Evolutionary conservation across 176 grass and related monocot species (phyloP).

Genomic region (Sorghum bicolor): DNA sequence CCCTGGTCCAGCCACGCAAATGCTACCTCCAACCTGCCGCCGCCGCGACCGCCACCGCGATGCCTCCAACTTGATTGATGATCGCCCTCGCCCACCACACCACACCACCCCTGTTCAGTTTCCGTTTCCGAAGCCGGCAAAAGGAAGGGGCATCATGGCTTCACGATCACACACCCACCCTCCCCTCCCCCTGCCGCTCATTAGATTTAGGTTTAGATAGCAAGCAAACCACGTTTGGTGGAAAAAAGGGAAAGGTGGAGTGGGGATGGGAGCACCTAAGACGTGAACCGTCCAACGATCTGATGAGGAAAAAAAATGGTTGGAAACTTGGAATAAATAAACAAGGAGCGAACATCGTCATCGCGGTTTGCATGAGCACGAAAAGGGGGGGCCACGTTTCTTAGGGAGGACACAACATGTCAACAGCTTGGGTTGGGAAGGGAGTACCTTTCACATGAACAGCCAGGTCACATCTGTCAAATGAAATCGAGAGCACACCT

Average conservation of each 20-base stretch:
- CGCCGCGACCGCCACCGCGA: not conserved
- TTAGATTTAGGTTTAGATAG: not conserved
- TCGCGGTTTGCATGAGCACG: slow-evolving; percentile 21
- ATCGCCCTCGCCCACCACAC: no score
- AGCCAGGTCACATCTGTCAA: not conserved
- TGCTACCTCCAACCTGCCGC: slow-evolving; percentile 22
- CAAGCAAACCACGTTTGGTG: slow-evolving; percentile 4
- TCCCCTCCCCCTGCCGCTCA: not conserved
- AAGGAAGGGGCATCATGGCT: not conserved
- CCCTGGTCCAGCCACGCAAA: slow-evolving; percentile 6
- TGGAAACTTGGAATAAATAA: not conserved
- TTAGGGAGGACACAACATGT: not conserved
- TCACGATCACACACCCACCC: not conserved
- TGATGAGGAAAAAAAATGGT: not conserved
- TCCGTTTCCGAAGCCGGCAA: not conserved
- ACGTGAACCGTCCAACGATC: slow-evolving; percentile 23
- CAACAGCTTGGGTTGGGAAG: not conserved
- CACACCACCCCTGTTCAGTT: not conserved
- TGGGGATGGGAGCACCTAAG: slow-evolving; percentile 18
- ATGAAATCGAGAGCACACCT: not conserved
- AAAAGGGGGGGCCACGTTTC: slow-evolving; percentile 22
- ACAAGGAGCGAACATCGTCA: not conserved
- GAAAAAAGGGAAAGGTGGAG: not conserved
- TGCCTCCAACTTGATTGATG: not conserved
- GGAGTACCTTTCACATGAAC: not conserved